Evolutionary conservation across 23 red algal genomes (phyloP).

Genomic region (Cyanidiococcus yangmingshanensis): DNA sequence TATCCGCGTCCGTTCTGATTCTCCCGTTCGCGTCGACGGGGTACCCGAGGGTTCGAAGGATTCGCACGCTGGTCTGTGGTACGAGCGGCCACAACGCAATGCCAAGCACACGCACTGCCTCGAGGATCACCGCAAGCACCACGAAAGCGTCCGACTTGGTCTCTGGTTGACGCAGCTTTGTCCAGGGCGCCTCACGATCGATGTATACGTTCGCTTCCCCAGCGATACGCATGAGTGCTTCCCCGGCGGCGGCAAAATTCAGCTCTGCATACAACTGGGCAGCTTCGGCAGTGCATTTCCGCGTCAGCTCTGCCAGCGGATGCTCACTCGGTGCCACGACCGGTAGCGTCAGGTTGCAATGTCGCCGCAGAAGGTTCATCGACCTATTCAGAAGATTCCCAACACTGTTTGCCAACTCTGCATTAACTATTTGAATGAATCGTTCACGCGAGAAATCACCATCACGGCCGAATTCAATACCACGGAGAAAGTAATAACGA

Average conservation of each 20-base stretch:
- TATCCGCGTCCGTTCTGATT: constrained; percentile 21
- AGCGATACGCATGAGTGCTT: constrained; percentile 41
- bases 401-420: constrained; percentile 78
- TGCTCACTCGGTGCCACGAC: constrained; percentile 27
- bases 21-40: constrained; percentile 1
- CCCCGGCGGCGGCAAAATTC: constrained; percentile 68
- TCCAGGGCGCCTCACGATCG: constrained; percentile 80
- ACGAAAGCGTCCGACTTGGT: constrained; percentile 27
- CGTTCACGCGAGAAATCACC: constrained; percentile 85
- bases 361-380: constrained; percentile 57
- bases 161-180: constrained; percentile 34
- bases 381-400: constrained; percentile 77
- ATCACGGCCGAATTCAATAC: constrained; percentile 83
- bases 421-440: constrained; percentile 83
- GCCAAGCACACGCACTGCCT: constrained; percentile 56
- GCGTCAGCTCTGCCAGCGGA: constrained; percentile 29
- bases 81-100: constrained; percentile 62
- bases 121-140: constrained; percentile 50
- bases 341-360: constrained; percentile 43
- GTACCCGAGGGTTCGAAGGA: constrained; percentile 47
- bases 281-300: constrained; percentile 19
- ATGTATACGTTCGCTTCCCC: constrained; percentile 65
- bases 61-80: constrained; percentile 40
- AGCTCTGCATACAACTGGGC: constrained; percentile 33
- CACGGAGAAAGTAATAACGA: constrained; percentile 84